Conservation (phyloP, 2,329 filamentous ascomycete species). For the Exophiala oligosperma region DNA sequence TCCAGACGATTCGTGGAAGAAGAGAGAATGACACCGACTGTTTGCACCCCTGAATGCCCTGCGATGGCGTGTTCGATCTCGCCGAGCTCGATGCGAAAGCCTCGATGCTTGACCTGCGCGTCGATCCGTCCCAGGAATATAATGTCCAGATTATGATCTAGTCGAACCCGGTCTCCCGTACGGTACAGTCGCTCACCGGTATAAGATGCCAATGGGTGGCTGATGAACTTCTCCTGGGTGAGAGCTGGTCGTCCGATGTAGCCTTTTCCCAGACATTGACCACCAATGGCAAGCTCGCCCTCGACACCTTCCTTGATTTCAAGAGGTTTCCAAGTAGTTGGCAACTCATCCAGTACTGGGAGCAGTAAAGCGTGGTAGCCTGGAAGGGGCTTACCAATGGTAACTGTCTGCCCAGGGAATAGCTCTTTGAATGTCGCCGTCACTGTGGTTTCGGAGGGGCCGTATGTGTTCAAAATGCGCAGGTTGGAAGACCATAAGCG, state of each 20-base stretch:
- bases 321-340: constrained; percentile 1
- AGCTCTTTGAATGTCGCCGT: constrained; percentile 5
- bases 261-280: background rate
- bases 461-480: constrained; percentile 20
- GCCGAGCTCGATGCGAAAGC: constrained; percentile 63
- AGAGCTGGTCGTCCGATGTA: background rate
- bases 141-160: constrained; percentile 29
- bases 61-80: background rate
- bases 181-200: constrained; percentile 37
- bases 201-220: background rate
- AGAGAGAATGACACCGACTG: constrained; percentile 2
- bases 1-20: constrained; percentile 3
- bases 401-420: background rate
- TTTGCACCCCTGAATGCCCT: background rate
- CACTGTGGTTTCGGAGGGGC: constrained; percentile 22
- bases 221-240: background rate
- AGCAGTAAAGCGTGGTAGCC: constrained; percentile 5
- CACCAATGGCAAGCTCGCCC: background rate
- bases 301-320: constrained; percentile 5
- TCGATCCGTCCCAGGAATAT: constrained; percentile 60
- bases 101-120: constrained; percentile 66
- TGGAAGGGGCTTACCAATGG: constrained; percentile 8
- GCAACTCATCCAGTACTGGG: background rate
- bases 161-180: constrained; percentile 42
- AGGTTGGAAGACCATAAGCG: constrained; percentile 3